Evolutionary conservation across 2,329 filamentous ascomycete species (phyloP).

Genomic region (Alternaria consortialis): DNA sequence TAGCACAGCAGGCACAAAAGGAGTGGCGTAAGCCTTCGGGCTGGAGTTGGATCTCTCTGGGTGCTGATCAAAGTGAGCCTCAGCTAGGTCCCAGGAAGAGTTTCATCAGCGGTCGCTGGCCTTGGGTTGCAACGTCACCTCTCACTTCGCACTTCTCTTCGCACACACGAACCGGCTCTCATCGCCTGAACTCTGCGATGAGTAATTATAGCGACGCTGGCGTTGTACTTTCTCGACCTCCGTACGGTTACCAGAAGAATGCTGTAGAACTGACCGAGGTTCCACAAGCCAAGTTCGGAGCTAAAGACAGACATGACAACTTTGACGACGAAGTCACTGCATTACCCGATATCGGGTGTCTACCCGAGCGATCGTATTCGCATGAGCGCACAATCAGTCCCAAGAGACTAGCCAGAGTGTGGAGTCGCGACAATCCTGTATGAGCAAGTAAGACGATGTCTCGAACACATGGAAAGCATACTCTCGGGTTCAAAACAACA

Average conservation of each 20-base stretch:
- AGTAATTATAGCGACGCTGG: slow-evolving; percentile 20
- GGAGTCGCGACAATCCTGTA: slow-evolving; percentile 1
- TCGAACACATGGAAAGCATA: not conserved
- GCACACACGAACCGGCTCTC: slow-evolving; percentile 11
- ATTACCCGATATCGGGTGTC: slow-evolving; percentile 27
- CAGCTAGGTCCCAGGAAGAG: slow-evolving; percentile 7
- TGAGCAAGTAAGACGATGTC: not conserved
- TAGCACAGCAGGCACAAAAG: not conserved
- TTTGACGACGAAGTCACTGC: slow-evolving; percentile 19
- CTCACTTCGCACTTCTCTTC: slow-evolving; percentile 4
- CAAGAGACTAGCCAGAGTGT: not conserved
- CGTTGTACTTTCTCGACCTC: slow-evolving; percentile 15
- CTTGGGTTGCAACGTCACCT: slow-evolving; percentile 9
- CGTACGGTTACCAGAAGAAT: slow-evolving; percentile 8
- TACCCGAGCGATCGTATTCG: slow-evolving; percentile 22
- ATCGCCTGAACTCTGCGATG: slow-evolving; percentile 15
- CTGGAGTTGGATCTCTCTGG: slow-evolving; percentile 16
- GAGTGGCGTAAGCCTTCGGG: slow-evolving; percentile 20
- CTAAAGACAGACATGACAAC: not conserved
- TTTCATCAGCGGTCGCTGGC: slow-evolving; percentile 18
- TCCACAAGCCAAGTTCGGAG: not conserved
- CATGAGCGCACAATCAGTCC: not conserved
- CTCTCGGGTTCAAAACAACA: not conserved
- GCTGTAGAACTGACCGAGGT: slow-evolving; percentile 5
- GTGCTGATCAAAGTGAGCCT: slow-evolving; percentile 1